Evolutionary conservation across 176 grass and related monocot genomes (phyloP).

Genomic region (Canna indica): DNA sequence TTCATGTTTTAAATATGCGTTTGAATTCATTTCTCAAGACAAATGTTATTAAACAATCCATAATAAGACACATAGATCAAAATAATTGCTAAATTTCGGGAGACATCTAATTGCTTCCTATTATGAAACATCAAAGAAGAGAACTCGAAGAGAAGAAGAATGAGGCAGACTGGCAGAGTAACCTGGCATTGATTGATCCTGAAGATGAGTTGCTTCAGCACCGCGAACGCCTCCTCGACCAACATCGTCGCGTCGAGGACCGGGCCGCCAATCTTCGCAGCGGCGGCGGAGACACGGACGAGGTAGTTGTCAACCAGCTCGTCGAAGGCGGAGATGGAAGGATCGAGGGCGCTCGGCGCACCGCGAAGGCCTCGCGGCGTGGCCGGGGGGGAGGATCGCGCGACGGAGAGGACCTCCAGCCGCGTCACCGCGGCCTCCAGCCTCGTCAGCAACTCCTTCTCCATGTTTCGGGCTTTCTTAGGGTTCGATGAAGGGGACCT

Average conservation of each 20-base stretch:
- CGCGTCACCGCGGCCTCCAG: conserved; percentile 80
- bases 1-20: not conserved
- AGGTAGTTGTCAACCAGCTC: conserved; percentile 45
- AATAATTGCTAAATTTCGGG: too few species aligned
- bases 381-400: not conserved
- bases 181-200: conserved; percentile 81
- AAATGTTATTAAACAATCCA: too few species aligned
- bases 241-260: conserved; percentile 66
- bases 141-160: not conserved
- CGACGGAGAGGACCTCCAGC: conserved; percentile 33
- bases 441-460: conserved; percentile 63
- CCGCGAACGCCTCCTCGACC: conserved; percentile 66
- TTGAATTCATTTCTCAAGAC: not conserved
- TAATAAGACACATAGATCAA: too few species aligned
- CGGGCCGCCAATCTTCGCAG: conserved; percentile 81
- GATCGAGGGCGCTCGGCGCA: conserved; percentile 33
- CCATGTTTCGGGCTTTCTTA: conserved; percentile 33
- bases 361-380: not conserved
- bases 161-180: not conserved
- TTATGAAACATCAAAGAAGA: too few species aligned
- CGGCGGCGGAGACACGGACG: conserved; percentile 37
- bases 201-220: conserved; percentile 59
- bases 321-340: conserved; percentile 66
- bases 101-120: too few species aligned
- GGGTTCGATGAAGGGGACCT: not conserved